Evolutionary conservation across 2,329 filamentous ascomycete species (phyloP).

Genomic region (Thermothelomyces thermophilus): DNA sequence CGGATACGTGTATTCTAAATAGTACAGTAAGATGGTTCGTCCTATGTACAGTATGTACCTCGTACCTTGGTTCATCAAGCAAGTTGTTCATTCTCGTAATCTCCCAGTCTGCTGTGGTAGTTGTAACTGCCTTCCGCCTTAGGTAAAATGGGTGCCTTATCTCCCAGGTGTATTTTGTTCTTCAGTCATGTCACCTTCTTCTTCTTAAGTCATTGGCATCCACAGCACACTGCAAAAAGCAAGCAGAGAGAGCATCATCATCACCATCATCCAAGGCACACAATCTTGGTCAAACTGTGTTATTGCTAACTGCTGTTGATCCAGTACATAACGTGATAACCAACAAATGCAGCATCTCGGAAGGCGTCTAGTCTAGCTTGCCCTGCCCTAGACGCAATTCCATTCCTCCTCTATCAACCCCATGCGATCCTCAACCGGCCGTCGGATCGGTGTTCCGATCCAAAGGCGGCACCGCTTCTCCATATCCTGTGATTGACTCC

Average conservation of each 20-base stretch:
- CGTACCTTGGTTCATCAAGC: no score
- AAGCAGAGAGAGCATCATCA: background rate
- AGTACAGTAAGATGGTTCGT: no score
- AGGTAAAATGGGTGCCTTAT: no score
- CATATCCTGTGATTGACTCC: background rate
- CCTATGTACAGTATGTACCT: no score
- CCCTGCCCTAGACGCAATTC: slow-evolving; percentile 2
- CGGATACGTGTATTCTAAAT: no score
- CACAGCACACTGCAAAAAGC: no score
- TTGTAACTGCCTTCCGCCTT: no score
- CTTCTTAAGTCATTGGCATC: no score
- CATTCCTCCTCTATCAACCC: background rate
- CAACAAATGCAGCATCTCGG: slow-evolving; percentile 11
- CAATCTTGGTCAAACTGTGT: background rate
- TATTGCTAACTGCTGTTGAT: slow-evolving; percentile 4
- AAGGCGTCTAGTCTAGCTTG: background rate
- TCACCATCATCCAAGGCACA: background rate
- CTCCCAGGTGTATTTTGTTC: no score
- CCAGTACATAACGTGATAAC: slow-evolving; percentile 7
- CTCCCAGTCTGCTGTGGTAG: no score
- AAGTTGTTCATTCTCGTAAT: no score
- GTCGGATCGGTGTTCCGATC: background rate
- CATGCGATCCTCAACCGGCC: background rate
- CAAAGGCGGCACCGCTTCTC: background rate
- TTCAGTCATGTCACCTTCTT: no score